These are phyloP conservation scores for Cladobotryum mycophilum DNA, from an alignment of 2,329 filamentous ascomycete genomes.

Conservation along the genomic window DNA sequence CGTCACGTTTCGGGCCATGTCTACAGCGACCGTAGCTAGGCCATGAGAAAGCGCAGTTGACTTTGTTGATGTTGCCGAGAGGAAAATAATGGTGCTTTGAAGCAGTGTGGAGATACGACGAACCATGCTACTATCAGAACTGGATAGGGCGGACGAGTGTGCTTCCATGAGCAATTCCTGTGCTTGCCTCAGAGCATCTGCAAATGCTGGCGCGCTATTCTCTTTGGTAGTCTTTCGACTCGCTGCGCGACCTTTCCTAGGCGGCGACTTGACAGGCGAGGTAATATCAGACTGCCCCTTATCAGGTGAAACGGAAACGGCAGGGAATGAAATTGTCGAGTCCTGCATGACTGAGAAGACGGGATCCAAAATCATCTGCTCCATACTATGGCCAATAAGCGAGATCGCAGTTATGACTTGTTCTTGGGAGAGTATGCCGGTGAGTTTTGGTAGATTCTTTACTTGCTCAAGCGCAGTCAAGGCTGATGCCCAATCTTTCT, in stretches of 20 bases:
- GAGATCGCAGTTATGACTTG: slow-evolving; percentile 62
- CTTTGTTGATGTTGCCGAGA: slow-evolving; percentile 53
- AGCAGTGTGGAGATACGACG: slow-evolving; percentile 58
- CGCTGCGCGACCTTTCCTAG: slow-evolving; percentile 22
- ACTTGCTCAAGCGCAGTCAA: slow-evolving; percentile 48
- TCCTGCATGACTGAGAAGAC: slow-evolving; percentile 88
- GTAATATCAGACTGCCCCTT: slow-evolving; percentile 31
- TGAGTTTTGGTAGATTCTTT: slow-evolving; percentile 36
- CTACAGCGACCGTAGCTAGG: slow-evolving; percentile 57
- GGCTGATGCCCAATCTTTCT: slow-evolving; percentile 53
- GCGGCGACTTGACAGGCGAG: slow-evolving; percentile 31
- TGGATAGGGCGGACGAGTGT: slow-evolving; percentile 49
- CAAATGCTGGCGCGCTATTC: slow-evolving; percentile 37
- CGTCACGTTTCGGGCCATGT: slow-evolving; percentile 64
- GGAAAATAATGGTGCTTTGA: slow-evolving; percentile 58
- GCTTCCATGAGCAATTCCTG: slow-evolving; percentile 60
- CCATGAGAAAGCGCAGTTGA: slow-evolving; percentile 42
- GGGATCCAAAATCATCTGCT: slow-evolving; percentile 70
- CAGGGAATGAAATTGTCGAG: slow-evolving; percentile 82
- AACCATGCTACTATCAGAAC: slow-evolving; percentile 52
- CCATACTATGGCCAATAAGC: slow-evolving; percentile 61
- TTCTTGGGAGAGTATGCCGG: slow-evolving; percentile 37
- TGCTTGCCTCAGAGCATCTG: slow-evolving; percentile 56
- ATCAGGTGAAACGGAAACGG: slow-evolving; percentile 46
- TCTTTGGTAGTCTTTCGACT: slow-evolving; percentile 27